Conservation (phyloP, 2,329 filamentous ascomycete species). For the Alternaria infectoria region DNA sequence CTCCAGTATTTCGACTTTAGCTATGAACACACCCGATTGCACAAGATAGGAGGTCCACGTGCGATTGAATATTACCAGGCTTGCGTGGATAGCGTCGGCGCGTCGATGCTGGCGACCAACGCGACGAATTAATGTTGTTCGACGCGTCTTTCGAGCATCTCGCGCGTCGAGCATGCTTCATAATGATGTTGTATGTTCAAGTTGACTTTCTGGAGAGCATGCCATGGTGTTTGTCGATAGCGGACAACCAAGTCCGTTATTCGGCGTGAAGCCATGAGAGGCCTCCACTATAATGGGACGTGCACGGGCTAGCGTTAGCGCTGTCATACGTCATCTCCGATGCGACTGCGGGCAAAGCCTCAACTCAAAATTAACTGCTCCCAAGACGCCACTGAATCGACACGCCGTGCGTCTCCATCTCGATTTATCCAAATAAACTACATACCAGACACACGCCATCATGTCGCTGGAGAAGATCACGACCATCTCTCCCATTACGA, state of each 20-base stretch:
- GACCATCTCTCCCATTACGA: conserved; percentile 90
- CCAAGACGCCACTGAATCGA: conserved; percentile 11
- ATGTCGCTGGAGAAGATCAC: conserved; percentile 66
- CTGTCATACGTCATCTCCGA: conserved; percentile 22
- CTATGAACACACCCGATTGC: not conserved
- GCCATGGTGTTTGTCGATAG: conserved; percentile 3
- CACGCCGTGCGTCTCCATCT: conserved; percentile 15
- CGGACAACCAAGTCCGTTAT: conserved; percentile 8
- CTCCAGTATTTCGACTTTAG: not conserved
- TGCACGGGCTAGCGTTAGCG: conserved; percentile 10
- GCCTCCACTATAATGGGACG: conserved; percentile 7
- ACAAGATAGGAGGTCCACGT: not conserved
- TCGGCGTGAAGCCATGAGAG: conserved; percentile 15
- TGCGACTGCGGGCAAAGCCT: conserved; percentile 12
- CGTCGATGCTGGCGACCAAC: not conserved
- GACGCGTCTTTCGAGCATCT: not conserved
- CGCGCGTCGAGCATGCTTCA: not conserved
- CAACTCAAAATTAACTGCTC: conserved; percentile 24
- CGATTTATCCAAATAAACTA: conserved; percentile 21
- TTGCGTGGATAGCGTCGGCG: conserved; percentile 1
- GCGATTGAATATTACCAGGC: conserved; percentile 6
- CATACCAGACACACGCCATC: conserved; percentile 10
- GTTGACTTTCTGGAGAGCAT: not conserved
- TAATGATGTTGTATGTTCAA: not conserved
- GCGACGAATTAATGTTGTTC: not conserved